Conservation (phyloP, 2,329 filamentous ascomycete species). For the Beauveria australis region DNA sequence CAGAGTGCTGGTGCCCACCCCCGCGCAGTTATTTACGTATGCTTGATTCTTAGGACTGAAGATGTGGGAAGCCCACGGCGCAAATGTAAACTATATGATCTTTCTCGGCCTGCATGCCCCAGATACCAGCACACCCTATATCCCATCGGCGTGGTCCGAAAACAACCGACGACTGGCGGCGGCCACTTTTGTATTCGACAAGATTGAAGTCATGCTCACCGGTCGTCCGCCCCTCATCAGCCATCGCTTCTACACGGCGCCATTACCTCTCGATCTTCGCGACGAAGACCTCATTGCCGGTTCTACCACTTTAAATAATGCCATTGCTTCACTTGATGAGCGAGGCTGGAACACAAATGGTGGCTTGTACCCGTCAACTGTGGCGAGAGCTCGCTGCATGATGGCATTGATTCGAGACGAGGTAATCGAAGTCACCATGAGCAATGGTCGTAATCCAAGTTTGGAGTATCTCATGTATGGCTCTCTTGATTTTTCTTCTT, state of each 20-base stretch:
- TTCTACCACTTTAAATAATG: slow-evolving; percentile 7
- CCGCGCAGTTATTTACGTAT: background rate
- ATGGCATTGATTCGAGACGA: slow-evolving; percentile 48
- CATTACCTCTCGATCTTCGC: slow-evolving; percentile 45
- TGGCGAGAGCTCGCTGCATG: slow-evolving; percentile 36
- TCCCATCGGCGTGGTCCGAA: slow-evolving; percentile 5
- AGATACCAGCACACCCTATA: background rate
- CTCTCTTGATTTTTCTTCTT: too few relatives aligned
- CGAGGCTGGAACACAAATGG: slow-evolving; percentile 45
- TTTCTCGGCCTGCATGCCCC: background rate
- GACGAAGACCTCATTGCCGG: slow-evolving; percentile 40
- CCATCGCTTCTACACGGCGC: slow-evolving; percentile 44
- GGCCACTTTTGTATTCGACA: slow-evolving; percentile 29
- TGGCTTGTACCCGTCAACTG: slow-evolving; percentile 34
- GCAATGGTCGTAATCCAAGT: slow-evolving; percentile 16
- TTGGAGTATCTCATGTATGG: slow-evolving; percentile 17
- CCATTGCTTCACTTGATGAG: slow-evolving; percentile 29
- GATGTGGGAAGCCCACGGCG: slow-evolving; percentile 2
- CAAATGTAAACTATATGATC: background rate
- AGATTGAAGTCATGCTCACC: slow-evolving; percentile 41
- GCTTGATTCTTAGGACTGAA: background rate
- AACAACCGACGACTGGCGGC: slow-evolving; percentile 3
- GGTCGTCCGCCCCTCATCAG: slow-evolving; percentile 46
- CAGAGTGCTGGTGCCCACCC: background rate
- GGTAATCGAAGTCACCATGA: slow-evolving; percentile 48